Base-by-base conservation (phyloP, 2,329 filamentous ascomycete species). In the Pyrenochaeta sp. region DNA sequence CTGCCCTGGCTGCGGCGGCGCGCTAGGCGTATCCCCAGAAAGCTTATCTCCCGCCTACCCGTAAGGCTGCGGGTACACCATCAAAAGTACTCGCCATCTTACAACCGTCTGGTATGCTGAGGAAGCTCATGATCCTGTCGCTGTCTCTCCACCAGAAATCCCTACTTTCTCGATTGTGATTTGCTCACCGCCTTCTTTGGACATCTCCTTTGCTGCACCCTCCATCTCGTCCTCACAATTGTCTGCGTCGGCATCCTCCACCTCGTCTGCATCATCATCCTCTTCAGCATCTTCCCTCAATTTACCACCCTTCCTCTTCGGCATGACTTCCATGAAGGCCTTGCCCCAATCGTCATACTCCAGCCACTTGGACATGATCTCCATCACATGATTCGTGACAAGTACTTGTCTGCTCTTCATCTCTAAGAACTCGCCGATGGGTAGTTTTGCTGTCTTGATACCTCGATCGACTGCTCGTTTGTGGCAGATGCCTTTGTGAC, bases 321-420 rank as follows among this genome's bases (percentile, higher is more conserved):
- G 94, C 57, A 99, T 92, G 3, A 95, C 90, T 36, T 83, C 80
- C 72, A 92, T 74, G 68, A 99, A 99, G 0, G 94, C 92, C 64
- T 88, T 79, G 1, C 87, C 92, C 94, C 94, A 99, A 68, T 97
- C 88, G 2, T 89, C 89, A 35, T 83, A 84, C 71, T 96, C 90
- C 41, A 99, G 72, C 91, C 92, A 99, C 55, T 85, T 86, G 31
- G 96, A 75, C 90, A 99, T 96, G 51, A 99, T 97, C 73, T 97
- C 93, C 32, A 94, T 83, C 1, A 99, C 94, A 65, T 99, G 94
- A 66, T 97, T 99, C 6, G 93, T 96, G 3, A 93, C 87, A 44
- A 99, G 76, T 4, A 99, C 89, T 59, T 87, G 84, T 21, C 94
- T 84, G 60, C 88, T 92, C 42, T 86, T 82, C 89, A 99, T 95